phyloP scores from a whole-genome alignment of 768 basidiomycete genomes.

The Panus rudis region DNA sequence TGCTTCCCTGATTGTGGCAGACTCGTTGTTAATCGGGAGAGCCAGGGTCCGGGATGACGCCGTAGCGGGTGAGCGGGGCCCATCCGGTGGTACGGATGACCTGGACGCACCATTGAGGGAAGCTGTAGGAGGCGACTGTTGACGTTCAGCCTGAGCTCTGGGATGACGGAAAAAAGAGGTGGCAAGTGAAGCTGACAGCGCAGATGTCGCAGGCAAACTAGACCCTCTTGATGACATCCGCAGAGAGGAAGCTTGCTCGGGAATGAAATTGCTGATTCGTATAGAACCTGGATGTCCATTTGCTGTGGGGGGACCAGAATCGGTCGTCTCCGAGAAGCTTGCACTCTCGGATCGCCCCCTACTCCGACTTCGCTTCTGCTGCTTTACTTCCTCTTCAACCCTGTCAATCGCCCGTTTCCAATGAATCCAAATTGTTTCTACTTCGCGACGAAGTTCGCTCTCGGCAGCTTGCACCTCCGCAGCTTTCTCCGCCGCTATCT shows the following conservation, averaged over 20 bases:
- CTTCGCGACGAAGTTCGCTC: constrained; percentile 44
- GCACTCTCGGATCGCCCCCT: too few species aligned
- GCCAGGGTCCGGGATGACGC: constrained; percentile 19
- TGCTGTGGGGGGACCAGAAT: background rate
- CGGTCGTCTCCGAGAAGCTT: too few species aligned
- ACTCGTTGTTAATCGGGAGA: constrained; percentile 12
- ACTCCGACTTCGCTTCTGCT: constrained; percentile 9
- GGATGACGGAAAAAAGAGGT: constrained; percentile 53
- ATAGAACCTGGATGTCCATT: constrained; percentile 18
- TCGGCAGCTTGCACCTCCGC: constrained; percentile 53
- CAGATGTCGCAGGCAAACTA: constrained; percentile 37
- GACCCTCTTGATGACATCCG: constrained; percentile 23
- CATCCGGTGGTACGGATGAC: too few species aligned
- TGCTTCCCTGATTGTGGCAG: constrained; percentile 25
- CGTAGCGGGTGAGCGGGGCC: constrained; percentile 18
- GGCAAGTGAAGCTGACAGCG: constrained; percentile 65
- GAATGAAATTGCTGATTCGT: constrained; percentile 51
- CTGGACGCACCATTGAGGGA: too few species aligned
- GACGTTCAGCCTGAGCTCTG: constrained; percentile 25
- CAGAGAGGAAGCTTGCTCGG: constrained; percentile 30
- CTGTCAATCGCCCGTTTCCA: constrained; percentile 44
- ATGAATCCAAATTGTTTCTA: constrained; percentile 55
- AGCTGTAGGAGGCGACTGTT: too few species aligned
- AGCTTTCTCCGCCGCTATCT: constrained; percentile 45
- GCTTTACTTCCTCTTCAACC: constrained; percentile 33